A percentile compares a stretch with the other conserved stretches of the same genome.
Conservation (phyloP, 306 rosid species). For the Cucurbita moschata region DNA sequence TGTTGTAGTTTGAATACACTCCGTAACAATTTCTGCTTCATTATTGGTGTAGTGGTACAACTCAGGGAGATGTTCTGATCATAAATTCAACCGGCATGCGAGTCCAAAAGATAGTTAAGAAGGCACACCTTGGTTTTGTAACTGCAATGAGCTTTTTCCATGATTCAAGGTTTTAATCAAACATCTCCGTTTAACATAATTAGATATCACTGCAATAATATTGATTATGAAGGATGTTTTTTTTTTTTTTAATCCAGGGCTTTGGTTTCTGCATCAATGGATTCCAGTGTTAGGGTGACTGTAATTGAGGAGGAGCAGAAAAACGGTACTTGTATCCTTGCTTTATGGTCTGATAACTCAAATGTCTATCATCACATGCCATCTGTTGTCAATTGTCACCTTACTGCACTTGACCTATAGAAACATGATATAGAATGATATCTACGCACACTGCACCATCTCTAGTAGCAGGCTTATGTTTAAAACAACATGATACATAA, state of each 20-base stretch:
- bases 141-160: conserved; percentile 71
- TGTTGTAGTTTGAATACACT: background rate
- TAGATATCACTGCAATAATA: background rate
- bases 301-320: conserved; percentile 39
- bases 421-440: background rate
- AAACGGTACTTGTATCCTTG: conserved; percentile 33
- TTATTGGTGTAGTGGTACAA: conserved; percentile 71
- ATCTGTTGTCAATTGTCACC: background rate
- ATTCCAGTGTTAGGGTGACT: conserved; percentile 72
- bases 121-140: conserved; percentile 77
- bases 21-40: background rate
- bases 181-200: background rate
- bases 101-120: conserved; percentile 39
- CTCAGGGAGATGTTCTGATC: conserved; percentile 56
- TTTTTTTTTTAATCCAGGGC: conserved; percentile 36
- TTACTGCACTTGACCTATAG: background rate
- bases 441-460: background rate
- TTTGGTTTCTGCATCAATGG: conserved; percentile 80
- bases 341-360: conserved; percentile 4
- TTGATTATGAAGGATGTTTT: conserved; percentile 5
- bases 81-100: conserved; percentile 48
- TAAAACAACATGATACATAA: background rate
- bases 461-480: background rate
- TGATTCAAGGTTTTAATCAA: conserved; percentile 62
- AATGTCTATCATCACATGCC: background rate